Evolutionary conservation across 1,284 basidiomycete species (phyloP).

Genomic region (Leccinum solheimii): DNA sequence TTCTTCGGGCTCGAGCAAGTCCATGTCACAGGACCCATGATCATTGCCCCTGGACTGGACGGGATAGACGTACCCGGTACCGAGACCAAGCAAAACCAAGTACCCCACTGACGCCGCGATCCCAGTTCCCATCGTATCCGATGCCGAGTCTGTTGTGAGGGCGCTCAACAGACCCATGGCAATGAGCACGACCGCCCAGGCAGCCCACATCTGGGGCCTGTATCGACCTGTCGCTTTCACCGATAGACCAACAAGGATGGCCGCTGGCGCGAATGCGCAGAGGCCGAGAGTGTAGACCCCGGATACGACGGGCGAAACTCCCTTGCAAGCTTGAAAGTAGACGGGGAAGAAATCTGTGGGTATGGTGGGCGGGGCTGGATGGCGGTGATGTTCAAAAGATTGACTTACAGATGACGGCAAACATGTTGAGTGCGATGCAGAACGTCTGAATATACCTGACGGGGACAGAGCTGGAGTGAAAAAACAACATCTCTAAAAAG

Average conservation of each 20-base stretch:
- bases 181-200: conserved; percentile 11
- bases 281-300: conserved; percentile 21
- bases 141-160: neutral
- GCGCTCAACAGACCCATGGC: conserved; percentile 13
- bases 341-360: conserved; percentile 20
- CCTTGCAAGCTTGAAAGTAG: conserved; percentile 24
- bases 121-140: neutral
- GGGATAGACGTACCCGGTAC: neutral
- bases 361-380: neutral
- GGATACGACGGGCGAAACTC: conserved; percentile 11
- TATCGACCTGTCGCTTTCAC: conserved; percentile 17
- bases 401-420: conserved; percentile 16
- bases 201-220: conserved; percentile 18
- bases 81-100: conserved; percentile 12
- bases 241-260: conserved; percentile 10
- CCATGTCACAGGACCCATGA: neutral
- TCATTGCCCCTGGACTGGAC: no score
- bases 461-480: neutral
- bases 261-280: conserved; percentile 11
- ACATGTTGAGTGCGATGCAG: conserved; percentile 10
- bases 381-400: neutral
- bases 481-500: neutral
- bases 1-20: neutral
- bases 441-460: conserved; percentile 24
- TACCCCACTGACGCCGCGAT: conserved; percentile 4